Evolutionary conservation across 257 asterid genomes (phyloP).

Genomic region (Solanum tarapatanum): DNA sequence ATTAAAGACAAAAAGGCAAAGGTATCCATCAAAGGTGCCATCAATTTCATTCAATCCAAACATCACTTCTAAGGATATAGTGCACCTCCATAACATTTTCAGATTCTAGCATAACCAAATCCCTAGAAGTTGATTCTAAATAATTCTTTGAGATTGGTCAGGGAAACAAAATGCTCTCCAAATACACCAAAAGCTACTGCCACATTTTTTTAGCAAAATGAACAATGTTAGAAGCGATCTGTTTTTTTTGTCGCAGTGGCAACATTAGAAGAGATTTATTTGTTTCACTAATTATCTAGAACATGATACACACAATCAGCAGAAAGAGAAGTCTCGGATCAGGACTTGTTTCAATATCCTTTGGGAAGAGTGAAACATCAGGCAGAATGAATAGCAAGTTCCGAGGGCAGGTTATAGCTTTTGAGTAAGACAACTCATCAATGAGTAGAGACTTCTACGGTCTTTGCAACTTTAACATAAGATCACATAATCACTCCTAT

Average conservation of each 20-base stretch:
- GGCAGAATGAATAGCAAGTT: not conserved
- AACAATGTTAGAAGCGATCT: not conserved
- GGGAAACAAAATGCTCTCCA: not conserved
- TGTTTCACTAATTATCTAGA: not conserved
- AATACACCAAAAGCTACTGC: not conserved
- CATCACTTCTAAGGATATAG: not conserved
- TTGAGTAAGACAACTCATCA: not conserved
- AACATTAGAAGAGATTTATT: not conserved
- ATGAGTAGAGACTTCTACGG: not conserved
- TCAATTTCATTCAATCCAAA: not conserved
- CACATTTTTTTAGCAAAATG: not conserved
- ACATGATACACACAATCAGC: not conserved
- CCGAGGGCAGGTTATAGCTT: not conserved
- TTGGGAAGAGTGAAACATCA: not conserved
- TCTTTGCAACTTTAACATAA: not conserved
- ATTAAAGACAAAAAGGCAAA: not conserved
- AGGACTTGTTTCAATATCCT: not conserved
- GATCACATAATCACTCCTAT: not conserved
- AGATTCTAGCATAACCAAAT: not conserved
- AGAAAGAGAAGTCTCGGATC: not conserved
- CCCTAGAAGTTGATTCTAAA: not conserved
- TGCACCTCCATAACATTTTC: not conserved
- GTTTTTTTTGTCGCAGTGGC: not conserved
- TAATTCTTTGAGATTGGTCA: not conserved
- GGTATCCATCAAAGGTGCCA: not conserved